phyloP scores from a whole-genome alignment of 768 basidiomycete species.

The Kwoniella bestiolae region DNA sequence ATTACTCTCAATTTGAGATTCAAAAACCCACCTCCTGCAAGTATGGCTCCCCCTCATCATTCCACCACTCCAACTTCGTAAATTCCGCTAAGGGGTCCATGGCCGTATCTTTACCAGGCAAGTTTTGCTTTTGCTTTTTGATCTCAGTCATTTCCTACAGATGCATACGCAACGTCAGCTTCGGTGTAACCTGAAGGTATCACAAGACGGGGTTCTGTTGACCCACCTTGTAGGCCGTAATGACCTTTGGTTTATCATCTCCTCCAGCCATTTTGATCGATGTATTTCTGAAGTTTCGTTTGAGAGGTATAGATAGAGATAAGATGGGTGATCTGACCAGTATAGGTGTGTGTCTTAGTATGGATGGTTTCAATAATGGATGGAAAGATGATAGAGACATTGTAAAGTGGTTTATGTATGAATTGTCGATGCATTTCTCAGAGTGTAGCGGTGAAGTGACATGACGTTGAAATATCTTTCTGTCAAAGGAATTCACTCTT shows the following conservation, averaged over 20 bases:
- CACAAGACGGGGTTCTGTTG: background rate
- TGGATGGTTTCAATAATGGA: background rate
- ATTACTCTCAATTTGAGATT: too few relatives aligned
- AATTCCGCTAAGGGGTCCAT: conserved; percentile 60
- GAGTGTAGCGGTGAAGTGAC: background rate
- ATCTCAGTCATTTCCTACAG: conserved; percentile 46
- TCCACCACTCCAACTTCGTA: conserved; percentile 61
- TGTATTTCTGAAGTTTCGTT: conserved; percentile 19
- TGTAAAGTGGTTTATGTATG: background rate
- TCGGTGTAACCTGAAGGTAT: too few relatives aligned
- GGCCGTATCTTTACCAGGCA: conserved; percentile 63
- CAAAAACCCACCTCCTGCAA: conserved; percentile 56
- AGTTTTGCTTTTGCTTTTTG: conserved; percentile 60
- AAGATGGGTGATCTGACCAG: background rate
- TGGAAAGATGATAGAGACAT: conserved; percentile 6
- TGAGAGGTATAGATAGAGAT: background rate
- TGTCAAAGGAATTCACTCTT: background rate
- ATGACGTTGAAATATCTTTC: background rate
- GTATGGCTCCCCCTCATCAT: conserved; percentile 63
- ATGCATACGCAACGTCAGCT: too few relatives aligned
- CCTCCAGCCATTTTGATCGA: conserved; percentile 33
- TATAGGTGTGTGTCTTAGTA: background rate
- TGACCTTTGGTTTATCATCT: conserved; percentile 43
- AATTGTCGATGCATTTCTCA: background rate
- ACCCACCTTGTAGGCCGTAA: conserved; percentile 50